Conservation (phyloP, 2,329 filamentous ascomycete species). For the Pyricularia sp. region DNA sequence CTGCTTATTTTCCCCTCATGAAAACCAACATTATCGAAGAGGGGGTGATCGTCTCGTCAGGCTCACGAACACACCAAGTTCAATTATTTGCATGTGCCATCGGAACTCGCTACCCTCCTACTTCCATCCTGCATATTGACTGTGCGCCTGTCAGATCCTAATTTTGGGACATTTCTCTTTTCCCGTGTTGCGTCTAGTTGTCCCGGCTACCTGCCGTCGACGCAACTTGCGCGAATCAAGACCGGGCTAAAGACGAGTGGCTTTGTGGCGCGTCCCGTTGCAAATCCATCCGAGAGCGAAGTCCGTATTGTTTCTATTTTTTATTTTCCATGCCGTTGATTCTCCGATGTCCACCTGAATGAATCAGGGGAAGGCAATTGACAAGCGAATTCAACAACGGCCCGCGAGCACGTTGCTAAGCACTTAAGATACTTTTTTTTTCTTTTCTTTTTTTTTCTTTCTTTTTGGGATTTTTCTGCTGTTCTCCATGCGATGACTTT, state of each 20-base stretch:
- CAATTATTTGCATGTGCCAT: neutral
- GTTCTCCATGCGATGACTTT: neutral
- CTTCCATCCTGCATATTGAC: neutral
- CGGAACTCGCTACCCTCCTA: neutral
- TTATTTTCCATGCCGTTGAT: neutral
- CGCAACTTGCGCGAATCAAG: neutral
- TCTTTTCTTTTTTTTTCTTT: neutral
- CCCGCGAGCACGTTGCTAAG: neutral
- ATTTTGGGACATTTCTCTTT: neutral
- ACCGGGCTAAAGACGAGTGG: neutral
- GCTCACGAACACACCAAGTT: neutral
- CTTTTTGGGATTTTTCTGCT: neutral
- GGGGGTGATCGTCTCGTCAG: neutral
- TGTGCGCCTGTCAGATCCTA: neutral
- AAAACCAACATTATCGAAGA: neutral
- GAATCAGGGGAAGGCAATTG: too few relatives aligned
- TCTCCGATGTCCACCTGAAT: too few relatives aligned
- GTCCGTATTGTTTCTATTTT: neutral
- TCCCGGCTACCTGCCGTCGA: neutral
- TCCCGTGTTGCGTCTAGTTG: neutral
- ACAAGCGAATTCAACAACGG: neutral
- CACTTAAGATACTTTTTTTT: neutral
- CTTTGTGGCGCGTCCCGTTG: neutral
- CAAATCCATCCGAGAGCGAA: neutral
- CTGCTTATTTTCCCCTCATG: neutral